These are phyloP conservation scores for Monilinia laxa DNA, from an alignment of 2,329 filamentous ascomycete species.

Conservation along the genomic window DNA sequence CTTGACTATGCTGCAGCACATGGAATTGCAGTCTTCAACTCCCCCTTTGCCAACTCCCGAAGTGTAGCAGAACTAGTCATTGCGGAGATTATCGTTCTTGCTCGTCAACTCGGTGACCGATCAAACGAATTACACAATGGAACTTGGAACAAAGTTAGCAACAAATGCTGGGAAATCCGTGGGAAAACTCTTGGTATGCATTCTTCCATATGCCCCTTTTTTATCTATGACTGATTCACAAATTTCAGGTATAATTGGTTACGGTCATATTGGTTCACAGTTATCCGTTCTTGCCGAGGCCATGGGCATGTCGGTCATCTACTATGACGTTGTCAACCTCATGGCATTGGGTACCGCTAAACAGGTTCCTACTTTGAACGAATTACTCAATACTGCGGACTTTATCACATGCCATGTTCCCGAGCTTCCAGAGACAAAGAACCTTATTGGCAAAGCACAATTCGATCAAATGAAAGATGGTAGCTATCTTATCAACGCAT, in stretches of 20 bases:
- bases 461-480: constrained; percentile 89
- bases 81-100: constrained; percentile 85
- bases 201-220: no score
- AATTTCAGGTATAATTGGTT: constrained; percentile 76
- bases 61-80: constrained; percentile 97
- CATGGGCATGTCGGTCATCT: constrained; percentile 98
- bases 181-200: constrained; percentile 85
- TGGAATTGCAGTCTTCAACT: constrained; percentile 98
- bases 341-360: constrained; percentile 90
- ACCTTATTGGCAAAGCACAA: constrained; percentile 80
- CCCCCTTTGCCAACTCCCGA: constrained; percentile 95
- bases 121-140: constrained; percentile 92
- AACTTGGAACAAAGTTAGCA: constrained; percentile 97
- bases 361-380: constrained; percentile 76
- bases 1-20: constrained; percentile 77
- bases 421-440: constrained; percentile 86
- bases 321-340: constrained; percentile 90
- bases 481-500: constrained; percentile 93
- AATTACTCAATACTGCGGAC: constrained; percentile 75
- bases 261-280: constrained; percentile 96
- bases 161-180: constrained; percentile 95
- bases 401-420: constrained; percentile 96
- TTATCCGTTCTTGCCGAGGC: constrained; percentile 92
- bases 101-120: constrained; percentile 88
- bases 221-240: background rate